Evolutionary conservation across 2,329 filamentous ascomycete genomes (phyloP).

Genomic region (Clarireedia homoeocarpa): DNA sequence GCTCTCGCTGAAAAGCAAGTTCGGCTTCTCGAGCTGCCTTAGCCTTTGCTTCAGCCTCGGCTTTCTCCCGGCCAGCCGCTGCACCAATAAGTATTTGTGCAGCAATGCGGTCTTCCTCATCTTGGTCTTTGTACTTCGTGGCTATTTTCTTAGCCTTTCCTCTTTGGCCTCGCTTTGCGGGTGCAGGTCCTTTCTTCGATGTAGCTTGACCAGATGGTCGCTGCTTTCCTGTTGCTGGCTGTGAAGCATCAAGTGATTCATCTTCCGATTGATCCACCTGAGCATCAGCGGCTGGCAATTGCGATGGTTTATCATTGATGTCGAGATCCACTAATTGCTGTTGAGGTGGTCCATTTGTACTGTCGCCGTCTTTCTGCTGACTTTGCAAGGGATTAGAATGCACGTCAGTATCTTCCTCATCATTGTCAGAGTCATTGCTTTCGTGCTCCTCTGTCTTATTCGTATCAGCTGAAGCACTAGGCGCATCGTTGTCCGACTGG

Average conservation of each 20-base stretch:
- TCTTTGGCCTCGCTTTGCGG: conserved; percentile 64
- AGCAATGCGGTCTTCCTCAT: conserved; percentile 82
- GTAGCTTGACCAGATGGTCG: conserved; percentile 26
- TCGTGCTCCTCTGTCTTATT: conserved; percentile 16
- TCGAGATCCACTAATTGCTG: conserved; percentile 20
- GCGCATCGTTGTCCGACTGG: conserved; percentile 22
- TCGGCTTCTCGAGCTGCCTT: conserved; percentile 67
- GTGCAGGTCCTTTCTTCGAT: conserved; percentile 37
- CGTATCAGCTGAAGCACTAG: conserved; percentile 1
- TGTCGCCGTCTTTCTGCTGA: conserved; percentile 13
- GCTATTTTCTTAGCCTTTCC: conserved; percentile 82
- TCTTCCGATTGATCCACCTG: conserved; percentile 19
- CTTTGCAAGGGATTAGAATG: conserved; percentile 19
- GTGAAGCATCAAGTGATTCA: conserved; percentile 12
- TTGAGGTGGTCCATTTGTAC: conserved; percentile 17
- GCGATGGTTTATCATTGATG: conserved; percentile 2
- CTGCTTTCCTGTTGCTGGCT: conserved; percentile 16
- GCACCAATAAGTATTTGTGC: conserved; percentile 85
- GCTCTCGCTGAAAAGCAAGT: conserved; percentile 60
- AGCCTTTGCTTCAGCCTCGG: conserved; percentile 58
- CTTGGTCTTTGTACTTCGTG: conserved; percentile 85
- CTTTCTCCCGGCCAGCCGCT: conserved; percentile 55
- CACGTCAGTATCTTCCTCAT: conserved; percentile 24
- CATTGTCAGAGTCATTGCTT: conserved; percentile 21
- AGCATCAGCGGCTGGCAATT: conserved; percentile 16